Conservation (phyloP, 192 early-diverging fungal species). For the Backusella mclennaniae region DNA sequence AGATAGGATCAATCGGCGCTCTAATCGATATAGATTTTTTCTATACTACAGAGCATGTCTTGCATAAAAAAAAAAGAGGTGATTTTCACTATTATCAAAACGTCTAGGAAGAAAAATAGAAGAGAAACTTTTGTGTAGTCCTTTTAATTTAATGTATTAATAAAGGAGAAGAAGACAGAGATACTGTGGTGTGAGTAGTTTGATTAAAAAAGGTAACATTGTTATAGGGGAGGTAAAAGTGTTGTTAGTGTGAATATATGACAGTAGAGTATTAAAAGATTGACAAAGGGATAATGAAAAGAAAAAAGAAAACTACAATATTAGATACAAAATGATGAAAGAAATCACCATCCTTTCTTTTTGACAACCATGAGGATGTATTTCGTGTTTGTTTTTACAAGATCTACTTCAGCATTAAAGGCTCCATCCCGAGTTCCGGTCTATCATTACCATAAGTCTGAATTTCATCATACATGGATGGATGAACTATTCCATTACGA, state of each 20-base stretch:
- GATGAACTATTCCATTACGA: conserved; percentile 18
- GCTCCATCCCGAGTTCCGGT: conserved; percentile 10
- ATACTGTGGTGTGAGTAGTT: not conserved
- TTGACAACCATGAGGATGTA: not conserved
- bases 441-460: not conserved
- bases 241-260: not conserved
- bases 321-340: not conserved
- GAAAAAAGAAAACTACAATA: not conserved
- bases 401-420: conserved; percentile 13
- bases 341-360: not conserved
- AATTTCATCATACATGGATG: conserved; percentile 11
- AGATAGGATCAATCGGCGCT: not conserved
- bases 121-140: not conserved
- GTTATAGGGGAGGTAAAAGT: not conserved
- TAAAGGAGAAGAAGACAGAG: not conserved
- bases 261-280: not conserved
- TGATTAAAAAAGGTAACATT: not conserved
- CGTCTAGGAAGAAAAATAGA: not conserved
- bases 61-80: conserved; percentile 5
- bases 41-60: not conserved
- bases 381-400: not conserved
- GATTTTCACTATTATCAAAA: not conserved
- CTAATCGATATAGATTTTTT: not conserved
- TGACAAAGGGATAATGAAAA: not conserved
- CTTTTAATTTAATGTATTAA: not conserved